Evolutionary conservation across 345 rosid genomes (phyloP).

Genomic region (Hibiscus trionum): DNA sequence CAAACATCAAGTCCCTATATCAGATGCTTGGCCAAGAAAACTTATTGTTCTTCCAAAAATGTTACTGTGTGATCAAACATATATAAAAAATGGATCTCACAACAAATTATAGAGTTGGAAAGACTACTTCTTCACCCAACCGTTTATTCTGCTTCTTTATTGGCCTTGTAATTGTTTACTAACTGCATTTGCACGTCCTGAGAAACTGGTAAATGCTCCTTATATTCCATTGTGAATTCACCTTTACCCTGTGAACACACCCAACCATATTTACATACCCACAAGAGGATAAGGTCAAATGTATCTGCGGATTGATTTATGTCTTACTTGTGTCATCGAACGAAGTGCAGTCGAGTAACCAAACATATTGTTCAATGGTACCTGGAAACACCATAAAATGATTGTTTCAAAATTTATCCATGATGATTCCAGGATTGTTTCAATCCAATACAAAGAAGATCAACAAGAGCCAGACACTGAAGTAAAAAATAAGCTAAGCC

Average conservation of each 20-base stretch:
- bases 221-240: slow-evolving; percentile 98
- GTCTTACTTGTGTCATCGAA: slow-evolving; percentile 86
- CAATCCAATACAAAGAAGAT: not conserved
- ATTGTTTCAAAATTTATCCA: not conserved
- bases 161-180: slow-evolving; percentile 65
- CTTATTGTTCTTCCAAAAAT: slow-evolving; percentile 3
- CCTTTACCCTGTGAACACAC: slow-evolving; percentile 66
- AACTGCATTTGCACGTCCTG: slow-evolving; percentile 82
- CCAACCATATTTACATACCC: not conserved
- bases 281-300: not conserved
- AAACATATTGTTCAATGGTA: slow-evolving; percentile 96
- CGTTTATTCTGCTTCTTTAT: slow-evolving; percentile 40
- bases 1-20: too few species aligned
- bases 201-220: slow-evolving; percentile 79
- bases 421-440: not conserved
- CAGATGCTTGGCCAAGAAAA: not conserved
- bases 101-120: not conserved
- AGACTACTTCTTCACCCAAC: not conserved
- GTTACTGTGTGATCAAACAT: not conserved
- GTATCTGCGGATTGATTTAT: not conserved
- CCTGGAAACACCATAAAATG: slow-evolving; percentile 34
- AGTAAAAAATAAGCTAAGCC: not conserved
- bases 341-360: slow-evolving; percentile 95
- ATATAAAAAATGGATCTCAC: not conserved
- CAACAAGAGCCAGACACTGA: not conserved